Base-by-base conservation (phyloP, 2,329 filamentous ascomycete genomes). In the Leptographium procerum region DNA sequence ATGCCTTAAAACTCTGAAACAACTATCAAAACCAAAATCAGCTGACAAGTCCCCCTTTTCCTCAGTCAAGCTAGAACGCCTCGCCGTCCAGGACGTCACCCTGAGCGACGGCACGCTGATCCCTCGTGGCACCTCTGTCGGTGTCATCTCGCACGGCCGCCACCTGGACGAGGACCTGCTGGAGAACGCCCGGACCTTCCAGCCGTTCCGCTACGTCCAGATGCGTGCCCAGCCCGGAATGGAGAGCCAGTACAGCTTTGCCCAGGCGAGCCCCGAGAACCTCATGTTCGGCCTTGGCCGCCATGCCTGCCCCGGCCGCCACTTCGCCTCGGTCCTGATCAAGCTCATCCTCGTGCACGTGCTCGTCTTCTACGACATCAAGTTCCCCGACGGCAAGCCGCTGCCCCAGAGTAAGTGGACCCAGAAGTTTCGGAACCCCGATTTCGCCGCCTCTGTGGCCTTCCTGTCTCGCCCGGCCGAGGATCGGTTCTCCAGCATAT, bases 101-200 rank as follows among this genome's bases (percentile, higher is more conserved):
- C 75, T 82, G 3, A 80, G 78, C 51, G 78, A 79, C 65, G 80
- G 80, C 26, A 76, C 80, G 53, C 71, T 74, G 48, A 71, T 78
- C 13, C 75, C 75, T 1, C 67, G 70, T 3, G 75, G 75, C 40
- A 71, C 72, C 5, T 68, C 70, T 28, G 69, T 78, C 43, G 71
- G 77, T 57, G 67, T 75, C 0, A 71, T 75, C 0, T 61, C 69
- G 13, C 66, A 69, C 29, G 71, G 69, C 34, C 63, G 73, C 58
- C 68, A 67, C 51, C 63, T 64, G 10, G 75, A 78, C 63, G 65
- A 69, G 14, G 68, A 69, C 6, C 62, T 69, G 52, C 71, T 71
- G 61, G 63, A 68, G 1, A 61, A 72, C 55, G 67, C 73, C 0
- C 66, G 70, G n/a, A 59, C 62, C 43, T 75, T 74, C 62, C 70